Evolutionary conservation across 2,329 filamentous ascomycete species (phyloP).

Genomic region (Colletotrichum gloeosporioides): DNA sequence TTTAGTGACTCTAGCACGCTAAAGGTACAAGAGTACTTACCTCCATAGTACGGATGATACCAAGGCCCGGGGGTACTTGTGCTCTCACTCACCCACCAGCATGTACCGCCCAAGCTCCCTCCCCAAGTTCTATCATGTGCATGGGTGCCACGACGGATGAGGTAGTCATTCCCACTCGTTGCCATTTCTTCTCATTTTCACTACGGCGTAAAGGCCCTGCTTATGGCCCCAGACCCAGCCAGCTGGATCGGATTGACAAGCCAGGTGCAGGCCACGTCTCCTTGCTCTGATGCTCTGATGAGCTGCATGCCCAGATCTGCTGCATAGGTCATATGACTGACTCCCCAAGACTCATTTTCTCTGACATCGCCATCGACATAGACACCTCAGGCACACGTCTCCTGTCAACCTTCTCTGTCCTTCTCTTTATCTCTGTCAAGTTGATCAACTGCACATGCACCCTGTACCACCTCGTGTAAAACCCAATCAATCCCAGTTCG

Average conservation of each 20-base stretch:
- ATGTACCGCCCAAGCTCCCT: not conserved
- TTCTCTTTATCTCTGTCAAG: not conserved
- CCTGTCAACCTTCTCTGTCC: not conserved
- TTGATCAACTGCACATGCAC: not conserved
- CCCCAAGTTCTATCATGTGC: not conserved
- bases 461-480: not conserved
- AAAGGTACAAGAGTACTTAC: not conserved
- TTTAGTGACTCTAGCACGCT: not conserved
- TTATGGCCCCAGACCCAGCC: not conserved
- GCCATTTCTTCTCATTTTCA: not conserved
- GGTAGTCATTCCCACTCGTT: not conserved
- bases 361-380: not conserved
- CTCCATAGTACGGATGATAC: not conserved
- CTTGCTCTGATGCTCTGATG: not conserved
- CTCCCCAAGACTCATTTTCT: not conserved
- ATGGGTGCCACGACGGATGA: not conserved
- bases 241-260: not conserved
- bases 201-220: not conserved
- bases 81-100: not conserved
- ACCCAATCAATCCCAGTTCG: conserved; percentile 10
- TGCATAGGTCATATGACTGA: not conserved
- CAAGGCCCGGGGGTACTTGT: not conserved
- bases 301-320: not conserved
- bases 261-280: not conserved
- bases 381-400: not conserved